phyloP scores from a whole-genome alignment of 1,284 basidiomycete species.

The Stygiomarasmius scandens region DNA sequence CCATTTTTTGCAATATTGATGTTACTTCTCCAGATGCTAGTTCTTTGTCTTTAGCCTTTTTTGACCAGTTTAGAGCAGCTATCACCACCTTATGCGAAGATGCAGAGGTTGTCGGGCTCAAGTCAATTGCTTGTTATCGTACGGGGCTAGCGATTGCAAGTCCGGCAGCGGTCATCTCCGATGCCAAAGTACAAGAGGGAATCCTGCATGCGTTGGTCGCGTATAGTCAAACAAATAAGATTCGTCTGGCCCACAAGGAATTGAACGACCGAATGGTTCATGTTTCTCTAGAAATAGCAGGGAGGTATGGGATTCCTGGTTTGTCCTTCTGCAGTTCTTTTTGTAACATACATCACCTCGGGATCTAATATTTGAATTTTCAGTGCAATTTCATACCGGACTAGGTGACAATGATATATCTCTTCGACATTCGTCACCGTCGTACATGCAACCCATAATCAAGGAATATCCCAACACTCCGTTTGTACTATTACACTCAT shows the following conservation, averaged over 20 bases:
- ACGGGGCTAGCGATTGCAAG: slow-evolving; percentile 60
- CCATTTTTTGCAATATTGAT: slow-evolving; percentile 23
- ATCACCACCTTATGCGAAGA: slow-evolving; percentile 42
- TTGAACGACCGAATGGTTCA: slow-evolving; percentile 72
- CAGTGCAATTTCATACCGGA: slow-evolving; percentile 83
- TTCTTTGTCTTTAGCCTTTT: slow-evolving; percentile 24
- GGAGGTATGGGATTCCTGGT: slow-evolving; percentile 60
- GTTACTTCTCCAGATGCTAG: slow-evolving; percentile 13
- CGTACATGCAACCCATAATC: slow-evolving; percentile 69
- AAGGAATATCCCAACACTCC: slow-evolving; percentile 58
- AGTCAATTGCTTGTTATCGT: slow-evolving; percentile 75
- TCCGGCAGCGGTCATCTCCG: slow-evolving; percentile 20
- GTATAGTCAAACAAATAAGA: slow-evolving; percentile 32
- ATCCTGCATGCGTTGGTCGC: slow-evolving; percentile 31
- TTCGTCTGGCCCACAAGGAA: slow-evolving; percentile 61
- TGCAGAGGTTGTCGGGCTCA: slow-evolving; percentile 65
- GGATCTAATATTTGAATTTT: slow-evolving; percentile 8
- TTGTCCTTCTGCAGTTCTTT: background rate
- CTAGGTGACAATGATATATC: slow-evolving; percentile 73
- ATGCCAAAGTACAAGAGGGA: slow-evolving; percentile 14
- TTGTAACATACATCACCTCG: too few species aligned
- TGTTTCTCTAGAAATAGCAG: slow-evolving; percentile 53
- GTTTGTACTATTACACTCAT: slow-evolving; percentile 71
- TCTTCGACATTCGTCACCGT: slow-evolving; percentile 60
- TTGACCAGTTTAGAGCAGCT: slow-evolving; percentile 32